phyloP scores from a whole-genome alignment of 2,329 filamentous ascomycete species.

The Xylaria hypoxylon region DNA sequence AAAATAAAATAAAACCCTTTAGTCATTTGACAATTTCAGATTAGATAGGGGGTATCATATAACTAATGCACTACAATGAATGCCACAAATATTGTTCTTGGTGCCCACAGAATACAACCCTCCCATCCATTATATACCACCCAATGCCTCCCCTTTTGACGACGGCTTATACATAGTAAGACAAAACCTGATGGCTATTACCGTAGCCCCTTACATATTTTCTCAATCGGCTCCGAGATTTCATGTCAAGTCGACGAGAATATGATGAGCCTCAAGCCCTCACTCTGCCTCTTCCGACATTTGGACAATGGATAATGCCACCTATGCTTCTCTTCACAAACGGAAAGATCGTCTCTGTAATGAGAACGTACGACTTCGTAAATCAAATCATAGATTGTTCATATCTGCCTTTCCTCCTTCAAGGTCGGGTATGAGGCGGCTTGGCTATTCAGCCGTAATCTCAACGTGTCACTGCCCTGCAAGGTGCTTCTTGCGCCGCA shows the following conservation, averaged over 20 bases:
- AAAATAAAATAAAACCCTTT: too few relatives aligned
- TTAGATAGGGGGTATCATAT: slow-evolving; percentile 29
- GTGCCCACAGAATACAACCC: not conserved
- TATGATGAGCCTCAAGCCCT: not conserved
- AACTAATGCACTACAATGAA: slow-evolving; percentile 18
- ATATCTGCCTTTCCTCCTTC: not conserved
- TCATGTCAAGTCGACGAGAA: slow-evolving; percentile 1
- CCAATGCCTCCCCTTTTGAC: not conserved
- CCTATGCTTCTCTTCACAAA: not conserved
- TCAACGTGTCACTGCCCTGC: not conserved
- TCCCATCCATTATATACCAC: slow-evolving; percentile 10
- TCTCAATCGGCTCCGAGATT: not conserved
- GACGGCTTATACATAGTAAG: not conserved
- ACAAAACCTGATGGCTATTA: not conserved
- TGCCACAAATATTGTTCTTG: not conserved
- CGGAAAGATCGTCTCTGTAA: not conserved
- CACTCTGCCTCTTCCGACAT: not conserved
- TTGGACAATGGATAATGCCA: not conserved
- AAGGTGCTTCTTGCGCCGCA: slow-evolving; percentile 36
- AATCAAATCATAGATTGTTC: slow-evolving; percentile 4
- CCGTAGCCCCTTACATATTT: not conserved
- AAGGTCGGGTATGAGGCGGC: not conserved
- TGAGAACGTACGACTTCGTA: not conserved
- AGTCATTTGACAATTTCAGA: slow-evolving; percentile 11
- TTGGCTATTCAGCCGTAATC: not conserved